Evolutionary conservation across 2,329 filamentous ascomycete species (phyloP), one percentile per base, ranked within the genome.

Genomic region (Alternaria alternata): DNA sequence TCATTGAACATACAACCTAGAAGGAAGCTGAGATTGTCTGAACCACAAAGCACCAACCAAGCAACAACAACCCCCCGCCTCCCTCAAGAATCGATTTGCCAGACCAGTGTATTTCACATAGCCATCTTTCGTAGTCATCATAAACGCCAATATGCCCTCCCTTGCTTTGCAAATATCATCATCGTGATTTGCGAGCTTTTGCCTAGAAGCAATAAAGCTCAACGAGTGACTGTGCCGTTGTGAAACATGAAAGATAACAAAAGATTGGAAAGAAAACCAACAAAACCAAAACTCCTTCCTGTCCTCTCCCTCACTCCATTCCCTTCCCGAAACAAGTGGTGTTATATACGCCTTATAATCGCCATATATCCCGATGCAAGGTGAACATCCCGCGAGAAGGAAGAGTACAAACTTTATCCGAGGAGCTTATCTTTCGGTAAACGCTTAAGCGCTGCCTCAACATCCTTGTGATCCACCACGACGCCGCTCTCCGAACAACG

Each of bases 401-500:
- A 24, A 24, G 22, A 24, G 16, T 24, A 14, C 11, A 22, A 51
- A 42, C 11, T 7, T 58, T 30, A 67, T 18, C 53, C 57, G 6
- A 52, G 34, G 34, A 55, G 42, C 12, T 61, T 59, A 26, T 78
- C 72, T 41, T 78, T 75, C 7, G 78, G 78, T 26, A 84, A 64
- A 52, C 81, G 81, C 71, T 81, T 79, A 54, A 84, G 76, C 5
- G 82, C 81, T 39, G 79, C 87, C 74, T 97, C 91, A 70, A 98
- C 96, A 72, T 98, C 94, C 55, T 88, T 88, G 80, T 96, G 89
- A 63, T 93, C 90, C 24, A 99, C 91, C 18, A 97, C 92, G 12
- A 96, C 92, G 16, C 95, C 94, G 18, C 86, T 90, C 68, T 96
- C 92, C 0, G 93, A 96, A 79, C 95, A 99, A 75, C 94, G 95